Percentiles rank a stretch among this genome's conserved stretches.
Conservation (phyloP, 2,329 filamentous ascomycete species). For the Fusarium sublunatum region DNA sequence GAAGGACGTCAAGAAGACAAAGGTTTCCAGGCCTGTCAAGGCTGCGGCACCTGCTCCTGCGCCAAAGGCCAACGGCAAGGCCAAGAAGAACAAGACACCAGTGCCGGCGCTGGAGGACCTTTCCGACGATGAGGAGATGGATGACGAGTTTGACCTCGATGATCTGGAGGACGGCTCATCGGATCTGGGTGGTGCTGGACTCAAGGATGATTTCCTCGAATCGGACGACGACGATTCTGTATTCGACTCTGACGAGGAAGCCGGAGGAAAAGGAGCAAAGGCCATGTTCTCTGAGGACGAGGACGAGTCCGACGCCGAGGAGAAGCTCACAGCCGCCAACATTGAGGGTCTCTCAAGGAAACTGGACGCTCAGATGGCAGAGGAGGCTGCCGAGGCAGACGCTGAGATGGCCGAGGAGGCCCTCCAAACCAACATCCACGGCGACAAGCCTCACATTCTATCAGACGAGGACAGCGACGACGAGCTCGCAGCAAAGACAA, state of each 20-base stretch:
- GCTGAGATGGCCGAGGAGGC: conserved; percentile 87
- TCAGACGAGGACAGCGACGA: conserved; percentile 72
- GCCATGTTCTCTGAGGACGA: conserved; percentile 96
- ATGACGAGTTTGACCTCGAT: conserved; percentile 57
- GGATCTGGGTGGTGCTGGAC: conserved; percentile 52
- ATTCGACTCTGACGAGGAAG: conserved; percentile 77
- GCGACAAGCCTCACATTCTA: conserved; percentile 76
- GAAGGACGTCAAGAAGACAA: conserved; percentile 49
- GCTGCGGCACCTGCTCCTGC: conserved; percentile 44
- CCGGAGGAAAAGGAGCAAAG: conserved; percentile 58
- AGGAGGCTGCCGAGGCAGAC: conserved; percentile 84
- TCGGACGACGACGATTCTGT: conserved; percentile 69
- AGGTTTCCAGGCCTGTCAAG: conserved; percentile 51
- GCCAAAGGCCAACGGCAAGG: conserved; percentile 43
- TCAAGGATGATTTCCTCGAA: conserved; percentile 70
- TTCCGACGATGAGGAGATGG: conserved; percentile 55
- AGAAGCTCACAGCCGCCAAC: conserved; percentile 93
- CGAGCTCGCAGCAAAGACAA: conserved; percentile 67
- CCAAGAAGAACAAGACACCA: conserved; percentile 50
- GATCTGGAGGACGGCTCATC: conserved; percentile 59
- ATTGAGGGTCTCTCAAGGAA: conserved; percentile 91
- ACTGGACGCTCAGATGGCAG: conserved; percentile 79
- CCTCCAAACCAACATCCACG: conserved; percentile 92
- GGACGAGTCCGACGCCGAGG: conserved; percentile 86
- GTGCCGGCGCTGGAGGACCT: conserved; percentile 60